These are phyloP conservation scores for Apiospora arundinis DNA, from an alignment of 2,329 filamentous ascomycete genomes.

Conservation along the genomic window DNA sequence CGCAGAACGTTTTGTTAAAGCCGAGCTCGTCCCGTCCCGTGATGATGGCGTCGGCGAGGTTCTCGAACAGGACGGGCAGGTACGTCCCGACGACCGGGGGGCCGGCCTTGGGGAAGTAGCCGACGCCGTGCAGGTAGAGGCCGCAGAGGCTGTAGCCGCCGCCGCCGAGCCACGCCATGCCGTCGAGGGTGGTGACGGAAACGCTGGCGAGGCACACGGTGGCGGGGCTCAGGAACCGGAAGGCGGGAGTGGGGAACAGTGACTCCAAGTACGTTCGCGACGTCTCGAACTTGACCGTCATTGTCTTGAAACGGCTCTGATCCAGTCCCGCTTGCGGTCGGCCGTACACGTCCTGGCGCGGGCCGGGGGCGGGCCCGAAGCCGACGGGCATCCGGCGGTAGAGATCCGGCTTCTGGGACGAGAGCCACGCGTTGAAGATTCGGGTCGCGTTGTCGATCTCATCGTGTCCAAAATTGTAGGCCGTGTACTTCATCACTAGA, in stretches of 20 bases:
- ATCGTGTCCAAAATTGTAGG: slow-evolving; percentile 64
- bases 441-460: slow-evolving; percentile 62
- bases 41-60: slow-evolving; percentile 63
- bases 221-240: slow-evolving; percentile 48
- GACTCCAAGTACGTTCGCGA: slow-evolving; percentile 55
- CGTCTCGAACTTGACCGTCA: slow-evolving; percentile 57
- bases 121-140: slow-evolving; percentile 67
- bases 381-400: slow-evolving; percentile 53
- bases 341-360: slow-evolving; percentile 45
- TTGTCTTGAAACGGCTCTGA: slow-evolving; percentile 49
- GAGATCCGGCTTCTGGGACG: slow-evolving; percentile 43
- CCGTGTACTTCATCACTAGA: slow-evolving; percentile 47
- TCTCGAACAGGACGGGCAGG: slow-evolving; percentile 64
- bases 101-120: slow-evolving; percentile 59
- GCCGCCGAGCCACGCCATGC: slow-evolving; percentile 67
- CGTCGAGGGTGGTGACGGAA: slow-evolving; percentile 49
- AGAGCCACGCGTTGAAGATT: slow-evolving; percentile 55
- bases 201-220: slow-evolving; percentile 53
- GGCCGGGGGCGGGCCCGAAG: slow-evolving; percentile 54
- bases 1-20: slow-evolving; percentile 64
- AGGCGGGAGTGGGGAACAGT: slow-evolving; percentile 50
- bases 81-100: slow-evolving; percentile 57
- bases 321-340: slow-evolving; percentile 26
- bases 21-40: slow-evolving; percentile 66
- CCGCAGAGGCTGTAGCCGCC: slow-evolving; percentile 63